phyloP scores from a whole-genome alignment of 2,329 filamentous ascomycete genomes.

The Polytolypa hystricis region DNA sequence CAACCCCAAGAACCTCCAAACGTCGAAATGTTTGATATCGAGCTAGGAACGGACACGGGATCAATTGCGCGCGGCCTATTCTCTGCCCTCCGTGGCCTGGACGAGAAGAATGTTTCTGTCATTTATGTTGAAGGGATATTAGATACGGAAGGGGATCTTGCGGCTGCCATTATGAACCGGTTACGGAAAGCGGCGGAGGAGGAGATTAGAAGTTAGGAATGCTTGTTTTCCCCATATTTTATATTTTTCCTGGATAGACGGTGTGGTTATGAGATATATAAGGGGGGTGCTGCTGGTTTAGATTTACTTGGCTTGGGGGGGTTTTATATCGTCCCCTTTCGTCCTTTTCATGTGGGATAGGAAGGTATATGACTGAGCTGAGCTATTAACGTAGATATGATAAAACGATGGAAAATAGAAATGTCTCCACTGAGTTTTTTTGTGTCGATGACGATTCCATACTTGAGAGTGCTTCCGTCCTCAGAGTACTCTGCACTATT shows the following conservation, averaged over 20 bases:
- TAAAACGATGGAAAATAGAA: too few relatives aligned
- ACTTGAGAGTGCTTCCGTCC: too few relatives aligned
- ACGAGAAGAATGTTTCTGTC: conserved; percentile 63
- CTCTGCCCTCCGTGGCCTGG: conserved; percentile 73
- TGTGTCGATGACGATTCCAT: too few relatives aligned
- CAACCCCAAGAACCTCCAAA: neutral
- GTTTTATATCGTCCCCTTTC: too few relatives aligned
- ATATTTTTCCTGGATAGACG: neutral
- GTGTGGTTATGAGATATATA: too few relatives aligned
- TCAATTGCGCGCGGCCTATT: conserved; percentile 81
- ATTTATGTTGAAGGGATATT: conserved; percentile 85
- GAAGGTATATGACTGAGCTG: too few relatives aligned
- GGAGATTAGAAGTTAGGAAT: conserved; percentile 42
- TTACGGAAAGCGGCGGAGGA: conserved; percentile 62
- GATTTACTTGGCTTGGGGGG: too few relatives aligned
- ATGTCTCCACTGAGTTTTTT: too few relatives aligned
- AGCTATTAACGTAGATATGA: too few relatives aligned
- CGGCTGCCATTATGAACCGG: conserved; percentile 77
- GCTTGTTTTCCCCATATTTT: neutral
- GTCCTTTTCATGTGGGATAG: too few relatives aligned
- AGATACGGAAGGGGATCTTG: conserved; percentile 62
- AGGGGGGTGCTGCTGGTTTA: too few relatives aligned
- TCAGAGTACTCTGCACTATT: too few relatives aligned
- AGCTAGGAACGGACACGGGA: conserved; percentile 58
- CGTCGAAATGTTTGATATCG: conserved; percentile 51